A percentile compares a stretch with the other conserved stretches of the same genome.
These are phyloP conservation scores for Didymella pomorum DNA, from an alignment of 2,329 filamentous ascomycete species.

Conservation along the genomic window DNA sequence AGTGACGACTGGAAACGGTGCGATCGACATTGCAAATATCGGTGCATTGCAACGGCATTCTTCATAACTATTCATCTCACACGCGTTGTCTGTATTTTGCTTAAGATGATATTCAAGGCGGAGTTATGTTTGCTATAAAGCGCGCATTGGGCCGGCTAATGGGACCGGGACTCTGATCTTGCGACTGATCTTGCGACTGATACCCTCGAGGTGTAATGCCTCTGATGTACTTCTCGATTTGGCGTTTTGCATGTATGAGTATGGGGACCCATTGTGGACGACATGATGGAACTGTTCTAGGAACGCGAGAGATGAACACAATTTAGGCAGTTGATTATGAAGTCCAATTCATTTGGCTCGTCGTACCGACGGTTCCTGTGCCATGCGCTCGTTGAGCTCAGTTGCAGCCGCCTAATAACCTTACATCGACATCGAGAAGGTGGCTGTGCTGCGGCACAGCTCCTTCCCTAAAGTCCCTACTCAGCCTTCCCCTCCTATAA, in stretches of 20 bases:
- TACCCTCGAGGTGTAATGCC: constrained; percentile 19
- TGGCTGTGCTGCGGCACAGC: no score
- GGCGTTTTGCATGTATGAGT: constrained; percentile 11
- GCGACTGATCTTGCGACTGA: constrained; percentile 12
- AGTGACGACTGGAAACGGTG: not conserved
- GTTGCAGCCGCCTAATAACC: no score
- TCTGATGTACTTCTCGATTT: constrained; percentile 8
- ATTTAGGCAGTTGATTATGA: not conserved
- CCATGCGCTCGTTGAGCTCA: no score
- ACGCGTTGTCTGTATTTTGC: constrained; percentile 6
- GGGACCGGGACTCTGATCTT: constrained; percentile 9
- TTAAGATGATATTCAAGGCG: constrained; percentile 4
- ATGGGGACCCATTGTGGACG: not conserved
- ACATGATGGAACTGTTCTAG: not conserved
- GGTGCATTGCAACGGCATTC: not conserved
- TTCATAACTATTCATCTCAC: not conserved
- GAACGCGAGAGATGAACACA: not conserved
- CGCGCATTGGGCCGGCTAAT: constrained; percentile 11
- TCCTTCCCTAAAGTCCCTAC: no score
- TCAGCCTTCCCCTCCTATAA: no score
- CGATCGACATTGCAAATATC: not conserved
- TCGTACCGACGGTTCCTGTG: no score
- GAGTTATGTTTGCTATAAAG: constrained; percentile 3
- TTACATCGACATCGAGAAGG: no score
- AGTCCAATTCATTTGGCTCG: no score